A percentile compares a stretch with the other conserved stretches of the same genome.
Evolutionary conservation across 495 filamentous ascomycete species (phyloP).

Genomic region (Aspergillus sclerotioniger): DNA sequence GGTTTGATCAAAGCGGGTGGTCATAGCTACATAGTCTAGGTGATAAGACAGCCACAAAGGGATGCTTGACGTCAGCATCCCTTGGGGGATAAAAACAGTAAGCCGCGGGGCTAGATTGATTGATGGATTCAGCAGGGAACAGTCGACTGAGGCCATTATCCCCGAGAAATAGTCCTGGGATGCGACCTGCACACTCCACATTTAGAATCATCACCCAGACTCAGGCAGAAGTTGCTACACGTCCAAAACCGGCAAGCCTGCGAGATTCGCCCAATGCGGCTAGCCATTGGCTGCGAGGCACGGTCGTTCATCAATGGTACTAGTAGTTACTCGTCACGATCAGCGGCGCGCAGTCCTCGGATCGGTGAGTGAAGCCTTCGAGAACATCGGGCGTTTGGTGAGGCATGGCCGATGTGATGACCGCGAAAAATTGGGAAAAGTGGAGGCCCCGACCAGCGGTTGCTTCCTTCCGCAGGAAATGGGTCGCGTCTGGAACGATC

Average conservation of each 20-base stretch:
- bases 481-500: neutral
- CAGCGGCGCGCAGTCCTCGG: neutral
- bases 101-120: neutral
- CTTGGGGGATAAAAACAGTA: neutral
- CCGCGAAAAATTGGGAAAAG: neutral
- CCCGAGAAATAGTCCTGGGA: neutral
- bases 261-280: neutral
- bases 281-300: neutral
- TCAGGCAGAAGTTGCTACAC: neutral
- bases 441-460: neutral
- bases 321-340: neutral
- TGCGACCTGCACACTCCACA: neutral
- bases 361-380: slow-evolving; percentile 1
- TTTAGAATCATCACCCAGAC: neutral
- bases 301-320: neutral
- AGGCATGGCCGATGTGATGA: slow-evolving; percentile 2
- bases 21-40: neutral
- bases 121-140: neutral
- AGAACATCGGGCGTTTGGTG: neutral
- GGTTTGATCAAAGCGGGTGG: slow-evolving; percentile 10
- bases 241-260: neutral
- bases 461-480: neutral
- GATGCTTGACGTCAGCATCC: slow-evolving; percentile 2
- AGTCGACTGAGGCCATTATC: neutral
- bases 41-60: slow-evolving; percentile 5